Percentiles rank a stretch among this genome's conserved stretches.
These are phyloP conservation scores for Inosperma sp. DNA, from an alignment of 768 basidiomycete species.

Conservation along the genomic window DNA sequence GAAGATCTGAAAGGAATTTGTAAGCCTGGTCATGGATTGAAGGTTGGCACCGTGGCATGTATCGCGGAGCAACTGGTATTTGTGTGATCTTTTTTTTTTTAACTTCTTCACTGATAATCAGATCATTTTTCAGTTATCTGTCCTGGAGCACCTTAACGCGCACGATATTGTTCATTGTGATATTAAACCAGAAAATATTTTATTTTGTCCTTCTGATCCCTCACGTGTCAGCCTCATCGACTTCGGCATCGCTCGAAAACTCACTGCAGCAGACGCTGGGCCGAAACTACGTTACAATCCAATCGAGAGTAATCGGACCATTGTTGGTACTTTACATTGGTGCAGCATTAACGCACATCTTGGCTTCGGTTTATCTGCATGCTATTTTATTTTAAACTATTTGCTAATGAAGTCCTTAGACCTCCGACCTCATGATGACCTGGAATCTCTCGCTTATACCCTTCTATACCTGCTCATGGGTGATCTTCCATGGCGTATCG, in stretches of 20 bases:
- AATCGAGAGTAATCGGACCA: neutral
- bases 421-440: neutral
- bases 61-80: slow-evolving; percentile 4
- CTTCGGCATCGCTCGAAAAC: slow-evolving; percentile 26
- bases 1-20: neutral
- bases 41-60: slow-evolving; percentile 9
- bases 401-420: neutral
- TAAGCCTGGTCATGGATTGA: slow-evolving; percentile 15
- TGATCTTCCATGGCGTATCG: neutral
- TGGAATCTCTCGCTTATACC: neutral
- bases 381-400: neutral
- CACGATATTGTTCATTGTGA: slow-evolving; percentile 31
- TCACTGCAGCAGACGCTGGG: neutral
- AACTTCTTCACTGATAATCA: neutral
- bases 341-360: neutral
- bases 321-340: neutral
- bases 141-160: slow-evolving; percentile 29
- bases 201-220: slow-evolving; percentile 13
- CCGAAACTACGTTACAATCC: slow-evolving; percentile 4
- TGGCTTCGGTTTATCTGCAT: neutral
- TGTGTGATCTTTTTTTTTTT: slow-evolving; percentile 14
- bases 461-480: neutral
- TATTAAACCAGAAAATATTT: slow-evolving; percentile 33
- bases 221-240: slow-evolving; percentile 27
- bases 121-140: neutral